Evolutionary conservation across 106 monocot genomes (phyloP), one percentile per base, ranked within the genome.

Genomic region (Amphibolis antarctica): DNA sequence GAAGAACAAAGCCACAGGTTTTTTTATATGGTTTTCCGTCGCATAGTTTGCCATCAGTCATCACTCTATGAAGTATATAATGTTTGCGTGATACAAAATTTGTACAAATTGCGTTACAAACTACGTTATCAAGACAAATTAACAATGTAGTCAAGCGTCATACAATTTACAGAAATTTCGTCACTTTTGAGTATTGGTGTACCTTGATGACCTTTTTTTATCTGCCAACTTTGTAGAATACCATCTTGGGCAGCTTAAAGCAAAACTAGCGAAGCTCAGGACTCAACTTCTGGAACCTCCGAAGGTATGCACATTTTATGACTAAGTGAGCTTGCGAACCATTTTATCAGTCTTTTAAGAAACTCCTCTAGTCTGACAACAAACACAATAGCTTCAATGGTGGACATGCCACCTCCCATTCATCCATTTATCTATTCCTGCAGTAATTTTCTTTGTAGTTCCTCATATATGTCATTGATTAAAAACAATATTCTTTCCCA

Each of bases 231-330:
- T 29, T 69, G n/a, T 74, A 98, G 98, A 98, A 65, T 98, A 98
- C 55, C 98, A 98, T 85, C 91, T 98, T 65, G 98, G 98, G 58
- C 98, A 98, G 71, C 82, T 98, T 22, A 98, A 98, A 70, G 91
- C 98, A 44, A 98, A 98, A 62, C 71, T 98, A 77, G 98, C 98
- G 71, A 98, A 98, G 66, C 67, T 98, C 63, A 87, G 98, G 62
- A 98, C 98, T 43, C 98, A 98, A 58, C 63, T 98, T 48, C 77
- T 98, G 56, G 98, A 91, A 54, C 91, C 98, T 69, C 98, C 98
- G 65, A 98, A 98, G 91, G 98, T 91, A 83, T 62, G 28, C 4
- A 55, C 50, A n/a, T 19, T 49, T 9, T 49, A 14, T 49, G 48
- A 9, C 15, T n/a, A 49, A 49, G 17, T 49, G n/a, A 17, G n/a